phyloP scores from a whole-genome alignment of 768 basidiomycete genomes.

The Asterophora parasitica region DNA sequence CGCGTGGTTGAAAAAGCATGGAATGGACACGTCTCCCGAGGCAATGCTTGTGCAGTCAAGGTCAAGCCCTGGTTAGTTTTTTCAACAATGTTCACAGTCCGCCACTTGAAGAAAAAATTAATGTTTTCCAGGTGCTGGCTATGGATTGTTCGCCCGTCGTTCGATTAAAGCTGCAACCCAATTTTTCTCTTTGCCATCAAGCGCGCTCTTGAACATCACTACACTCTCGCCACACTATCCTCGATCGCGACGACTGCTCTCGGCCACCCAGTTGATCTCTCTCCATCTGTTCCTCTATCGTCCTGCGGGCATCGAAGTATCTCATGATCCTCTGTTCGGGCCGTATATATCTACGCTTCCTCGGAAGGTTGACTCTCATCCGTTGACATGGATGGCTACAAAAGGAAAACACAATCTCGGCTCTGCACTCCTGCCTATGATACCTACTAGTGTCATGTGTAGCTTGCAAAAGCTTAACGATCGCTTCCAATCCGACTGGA shows the following conservation, averaged over 20 bases:
- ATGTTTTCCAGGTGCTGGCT: slow-evolving; percentile 51
- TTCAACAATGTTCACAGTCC: neutral
- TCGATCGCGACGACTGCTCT: slow-evolving; percentile 30
- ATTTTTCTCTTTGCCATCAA: slow-evolving; percentile 68
- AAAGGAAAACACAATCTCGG: slow-evolving; percentile 17
- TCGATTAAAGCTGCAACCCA: slow-evolving; percentile 43
- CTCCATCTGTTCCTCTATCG: slow-evolving; percentile 74
- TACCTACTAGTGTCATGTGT: slow-evolving; percentile 45
- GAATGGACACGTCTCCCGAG: slow-evolving; percentile 37
- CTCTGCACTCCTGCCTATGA: slow-evolving; percentile 29
- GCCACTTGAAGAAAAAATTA: slow-evolving; percentile 4
- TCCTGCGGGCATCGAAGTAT: slow-evolving; percentile 37
- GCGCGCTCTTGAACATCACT: slow-evolving; percentile 64
- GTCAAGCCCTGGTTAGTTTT: slow-evolving; percentile 42
- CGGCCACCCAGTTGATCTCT: slow-evolving; percentile 72
- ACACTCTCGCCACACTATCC: slow-evolving; percentile 66
- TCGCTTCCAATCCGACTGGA: slow-evolving; percentile 60
- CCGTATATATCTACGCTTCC: slow-evolving; percentile 83
- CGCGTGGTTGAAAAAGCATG: slow-evolving; percentile 47
- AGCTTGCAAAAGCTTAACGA: slow-evolving; percentile 38
- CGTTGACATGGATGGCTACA: slow-evolving; percentile 67
- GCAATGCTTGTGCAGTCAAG: slow-evolving; percentile 49
- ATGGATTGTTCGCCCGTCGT: slow-evolving; percentile 58
- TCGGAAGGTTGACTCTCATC: slow-evolving; percentile 67
- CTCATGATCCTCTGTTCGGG: slow-evolving; percentile 53